phyloP scores from a whole-genome alignment of 148 eudicot genomes.

The Mesembryanthemum crystallinum region DNA sequence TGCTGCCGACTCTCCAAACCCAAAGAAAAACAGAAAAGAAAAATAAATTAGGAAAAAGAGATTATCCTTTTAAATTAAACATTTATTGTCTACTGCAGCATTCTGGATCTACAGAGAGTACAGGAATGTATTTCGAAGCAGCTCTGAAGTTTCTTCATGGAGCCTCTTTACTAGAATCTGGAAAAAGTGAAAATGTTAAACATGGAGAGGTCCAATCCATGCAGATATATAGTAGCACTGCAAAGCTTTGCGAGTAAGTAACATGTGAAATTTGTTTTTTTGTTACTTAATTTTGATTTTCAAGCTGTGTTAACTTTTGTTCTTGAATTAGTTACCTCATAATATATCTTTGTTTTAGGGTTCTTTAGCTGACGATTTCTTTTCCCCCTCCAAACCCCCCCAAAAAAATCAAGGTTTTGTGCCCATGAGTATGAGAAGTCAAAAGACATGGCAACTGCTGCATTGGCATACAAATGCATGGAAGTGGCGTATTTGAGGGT shows the following conservation, averaged over 20 bases:
- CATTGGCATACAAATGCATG: constrained; percentile 93
- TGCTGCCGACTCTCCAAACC: not conserved
- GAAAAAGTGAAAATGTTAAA: constrained; percentile 57
- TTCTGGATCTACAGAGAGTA: constrained; percentile 65
- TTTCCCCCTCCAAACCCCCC: constrained; percentile 4
- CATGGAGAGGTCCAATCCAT: constrained; percentile 63
- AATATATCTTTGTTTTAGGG: constrained; percentile 1
- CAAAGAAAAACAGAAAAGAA: not conserved
- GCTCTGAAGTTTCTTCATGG: constrained; percentile 90
- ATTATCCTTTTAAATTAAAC: not conserved
- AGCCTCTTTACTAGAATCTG: constrained; percentile 78
- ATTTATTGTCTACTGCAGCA: constrained; percentile 41
- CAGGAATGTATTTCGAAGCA: constrained; percentile 75
- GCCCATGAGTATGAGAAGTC: constrained; percentile 85
- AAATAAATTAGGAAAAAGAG: not conserved
- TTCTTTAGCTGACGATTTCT: constrained; percentile 11
- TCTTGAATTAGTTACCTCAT: not conserved
- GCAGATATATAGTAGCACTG: constrained; percentile 85
- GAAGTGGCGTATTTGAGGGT: constrained; percentile 91
- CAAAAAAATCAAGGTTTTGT: constrained; percentile 49
- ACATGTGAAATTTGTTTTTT: not conserved
- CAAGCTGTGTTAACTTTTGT: not conserved
- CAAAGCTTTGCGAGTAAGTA: constrained; percentile 92
- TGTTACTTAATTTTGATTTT: not conserved
- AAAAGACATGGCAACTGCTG: constrained; percentile 90